Evolutionary conservation across 139 green algal genomes (phyloP), one percentile per base, ranked within the genome.

Genomic region (Chlamydomonas sphaeroides): DNA sequence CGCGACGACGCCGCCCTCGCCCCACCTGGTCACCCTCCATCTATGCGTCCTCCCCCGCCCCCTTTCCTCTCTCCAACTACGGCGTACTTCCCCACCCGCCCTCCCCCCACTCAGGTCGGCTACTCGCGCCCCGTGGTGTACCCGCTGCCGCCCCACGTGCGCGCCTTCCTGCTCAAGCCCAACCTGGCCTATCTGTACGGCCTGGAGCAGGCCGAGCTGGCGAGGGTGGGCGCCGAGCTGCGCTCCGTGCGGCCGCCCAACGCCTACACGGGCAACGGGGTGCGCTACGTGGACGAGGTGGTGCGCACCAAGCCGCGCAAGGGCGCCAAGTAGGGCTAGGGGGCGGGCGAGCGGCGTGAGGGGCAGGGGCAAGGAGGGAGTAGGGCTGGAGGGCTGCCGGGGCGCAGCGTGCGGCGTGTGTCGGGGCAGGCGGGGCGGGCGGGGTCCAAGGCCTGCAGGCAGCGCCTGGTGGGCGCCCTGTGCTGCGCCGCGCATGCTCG

Each of bases 241-340:
- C 71, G 89, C 17, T 68, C 84, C 3, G 65, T 93, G 26, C 84
- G 90, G n/a, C 88, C 88, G 78, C 90, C 90, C 28, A 93, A 91
- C 70, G 80, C 84, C 21, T 93, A 91, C 85, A 93, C 90, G 23
- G 90, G 90, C 65, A 93, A 93, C 67, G 90, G 90, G 32, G 81
- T 93, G 45, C 80, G 86, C 68, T 81, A 91, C 67, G 53, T 91
- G 38, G 87, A 84, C 7, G 90, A 93, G 77, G 66, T 68, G 18
- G 30, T 93, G 18, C 48, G 68, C 67, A 70, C 89, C 33, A 90
- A 89, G 84, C 70, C 87, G 76, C 61, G 89, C 17, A 83, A 83
- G 10, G 68, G 84, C 71, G 78, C 70, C 72, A 90, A 90, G 86
- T 90, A 78, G 68, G 56, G 42, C 66, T n/a, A n/a, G n/a, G n/a